Base-by-base conservation (phyloP, 2,329 filamentous ascomycete species). In the Dothidotthia symphoricarpi region DNA sequence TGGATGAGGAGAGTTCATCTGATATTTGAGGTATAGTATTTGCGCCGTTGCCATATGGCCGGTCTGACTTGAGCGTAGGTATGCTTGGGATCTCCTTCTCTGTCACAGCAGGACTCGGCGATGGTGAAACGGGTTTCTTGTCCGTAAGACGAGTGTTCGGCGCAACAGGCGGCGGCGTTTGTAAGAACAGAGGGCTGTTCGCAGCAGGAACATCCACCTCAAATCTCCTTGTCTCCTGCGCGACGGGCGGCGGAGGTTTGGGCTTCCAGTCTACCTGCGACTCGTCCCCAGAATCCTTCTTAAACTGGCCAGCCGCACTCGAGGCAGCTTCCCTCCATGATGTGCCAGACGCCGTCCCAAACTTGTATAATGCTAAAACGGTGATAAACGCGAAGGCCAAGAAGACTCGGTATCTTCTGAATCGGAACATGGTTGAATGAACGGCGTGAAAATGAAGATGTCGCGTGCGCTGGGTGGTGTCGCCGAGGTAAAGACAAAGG, bases 371-470 rank as follows among this genome's bases (percentile, higher is more conserved):
- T 3, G 71, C 69, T 43, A 83, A 69, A 33, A 80, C 64, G 33
- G 80, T 63, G 39, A 82, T 60, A 45, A 77, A 64, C 37, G 80
- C 74, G 51, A 75, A 75, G 44, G 80, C 59, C 24, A 80, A 61
- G 45, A 83, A 81, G 40, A 81, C 70, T 42, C 82, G 76, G 56
- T 83, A 83, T 59, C 81, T 73, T 53, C 82, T 68, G 46, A 77
- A 72, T 34, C 82, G 77, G 41, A 78, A 64, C 75, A 84, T 81
- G 53, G 38, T 41, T 41, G 16, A 36, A 36, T 33, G 33, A 40
- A 29, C 25, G 38, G 28, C 28, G 43, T 17, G 30, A 31, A 32
- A 41, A 29, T 33, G 31, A 26, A 34, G 26, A 27, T 22, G 34
- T 47, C 43, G 45, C 43, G 45, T 42, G 41, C 31, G 41, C 22